Percentiles rank a stretch among this genome's conserved stretches.
phyloP scores from a whole-genome alignment of 73 alveolate genomes.

The Blepharisma japonicum region DNA sequence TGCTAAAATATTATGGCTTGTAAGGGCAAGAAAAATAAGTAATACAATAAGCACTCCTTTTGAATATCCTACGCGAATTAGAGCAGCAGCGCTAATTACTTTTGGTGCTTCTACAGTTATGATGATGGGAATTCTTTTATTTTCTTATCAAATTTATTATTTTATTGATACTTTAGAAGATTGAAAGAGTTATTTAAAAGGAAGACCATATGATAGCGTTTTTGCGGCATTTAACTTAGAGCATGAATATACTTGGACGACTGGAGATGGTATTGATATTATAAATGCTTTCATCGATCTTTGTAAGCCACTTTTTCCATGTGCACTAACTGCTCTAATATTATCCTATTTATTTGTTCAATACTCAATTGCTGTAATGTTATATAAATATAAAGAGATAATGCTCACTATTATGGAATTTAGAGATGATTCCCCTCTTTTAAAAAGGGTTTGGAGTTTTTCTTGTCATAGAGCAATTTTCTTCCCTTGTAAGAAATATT shows the following conservation, averaged over 20 bases:
- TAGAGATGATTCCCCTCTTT: neutral
- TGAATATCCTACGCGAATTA: slow-evolving; percentile 24
- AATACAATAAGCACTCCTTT: neutral
- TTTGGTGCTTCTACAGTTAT: slow-evolving; percentile 8
- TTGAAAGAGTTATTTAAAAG: neutral
- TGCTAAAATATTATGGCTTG: neutral
- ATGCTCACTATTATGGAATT: neutral
- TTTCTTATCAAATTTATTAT: neutral
- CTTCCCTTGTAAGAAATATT: neutral
- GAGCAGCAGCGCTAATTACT: slow-evolving; percentile 4
- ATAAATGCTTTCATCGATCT: neutral
- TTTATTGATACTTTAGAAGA: neutral
- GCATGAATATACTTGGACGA: neutral
- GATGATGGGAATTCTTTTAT: neutral
- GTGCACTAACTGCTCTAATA: neutral
- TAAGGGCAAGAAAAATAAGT: neutral
- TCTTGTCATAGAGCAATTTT: neutral
- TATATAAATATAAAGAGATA: slow-evolving; percentile 3
- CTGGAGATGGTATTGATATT: neutral
- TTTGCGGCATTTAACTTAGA: neutral
- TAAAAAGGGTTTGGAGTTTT: slow-evolving; percentile 1
- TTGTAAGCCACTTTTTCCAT: neutral
- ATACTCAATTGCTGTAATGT: neutral
- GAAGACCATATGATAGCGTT: neutral
- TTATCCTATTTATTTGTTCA: neutral